These are phyloP conservation scores for Aspergillus saccharolyticus DNA, from an alignment of 495 filamentous ascomycete genomes.

Conservation along the genomic window DNA sequence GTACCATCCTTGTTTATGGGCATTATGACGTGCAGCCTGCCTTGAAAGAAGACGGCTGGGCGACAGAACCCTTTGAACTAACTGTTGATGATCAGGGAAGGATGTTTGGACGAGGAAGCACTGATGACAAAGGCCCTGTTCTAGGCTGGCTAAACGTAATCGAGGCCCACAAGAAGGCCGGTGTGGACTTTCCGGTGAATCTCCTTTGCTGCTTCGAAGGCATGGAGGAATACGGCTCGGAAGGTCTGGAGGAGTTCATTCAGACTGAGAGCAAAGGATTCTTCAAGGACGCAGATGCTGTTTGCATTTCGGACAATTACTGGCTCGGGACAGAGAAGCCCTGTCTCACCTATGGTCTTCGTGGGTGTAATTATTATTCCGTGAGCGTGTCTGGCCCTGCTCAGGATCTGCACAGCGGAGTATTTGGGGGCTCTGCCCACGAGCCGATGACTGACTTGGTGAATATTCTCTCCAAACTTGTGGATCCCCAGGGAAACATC, in stretches of 20 bases:
- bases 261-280: slow-evolving; percentile 79
- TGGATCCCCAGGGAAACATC: slow-evolving; percentile 87
- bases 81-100: slow-evolving; percentile 82
- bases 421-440: slow-evolving; percentile 92
- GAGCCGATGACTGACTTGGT: slow-evolving; percentile 98
- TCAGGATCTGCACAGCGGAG: slow-evolving; percentile 90
- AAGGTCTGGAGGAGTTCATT: slow-evolving; percentile 94
- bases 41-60: slow-evolving; percentile 89
- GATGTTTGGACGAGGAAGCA: slow-evolving; percentile 94
- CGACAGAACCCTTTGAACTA: slow-evolving; percentile 88
- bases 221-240: slow-evolving; percentile 99
- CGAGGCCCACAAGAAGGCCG: slow-evolving; percentile 91
- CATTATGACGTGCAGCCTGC: slow-evolving; percentile 99
- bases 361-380: slow-evolving; percentile 95
- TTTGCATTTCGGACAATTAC: slow-evolving; percentile 99
- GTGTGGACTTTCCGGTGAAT: slow-evolving; percentile 93
- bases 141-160: slow-evolving; percentile 97
- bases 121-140: slow-evolving; percentile 98
- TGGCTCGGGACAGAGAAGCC: slow-evolving; percentile 99
- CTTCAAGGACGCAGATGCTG: slow-evolving; percentile 92
- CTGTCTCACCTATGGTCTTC: slow-evolving; percentile 95
- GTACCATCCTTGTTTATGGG: slow-evolving; percentile 92
- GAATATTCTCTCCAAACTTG: slow-evolving; percentile 71
- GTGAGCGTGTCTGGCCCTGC: slow-evolving; percentile 82
- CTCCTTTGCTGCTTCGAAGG: slow-evolving; percentile 99